A percentile compares a stretch with the other conserved stretches of the same genome.
These are phyloP conservation scores for Vitellaria paradoxa DNA, from an alignment of 179 eudicot genomes.

Conservation along the genomic window DNA sequence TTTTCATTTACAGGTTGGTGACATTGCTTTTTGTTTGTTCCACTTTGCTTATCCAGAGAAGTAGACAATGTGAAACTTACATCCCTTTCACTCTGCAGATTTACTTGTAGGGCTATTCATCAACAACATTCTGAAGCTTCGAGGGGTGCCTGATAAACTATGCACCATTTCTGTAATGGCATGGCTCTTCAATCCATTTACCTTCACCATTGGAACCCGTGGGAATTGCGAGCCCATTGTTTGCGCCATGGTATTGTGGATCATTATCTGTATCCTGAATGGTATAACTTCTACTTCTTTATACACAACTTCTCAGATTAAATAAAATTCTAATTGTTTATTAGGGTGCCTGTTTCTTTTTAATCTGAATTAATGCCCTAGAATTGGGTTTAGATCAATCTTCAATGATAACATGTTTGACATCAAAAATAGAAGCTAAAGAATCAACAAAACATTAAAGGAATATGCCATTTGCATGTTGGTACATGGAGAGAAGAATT, in stretches of 20 bases:
- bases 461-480: neutral
- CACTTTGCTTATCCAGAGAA: neutral
- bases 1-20: neutral
- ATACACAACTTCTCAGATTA: neutral
- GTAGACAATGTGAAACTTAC: slow-evolving; percentile 10
- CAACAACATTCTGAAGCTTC: slow-evolving; percentile 71
- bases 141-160: slow-evolving; percentile 72
- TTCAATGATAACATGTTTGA: neutral
- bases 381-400: neutral
- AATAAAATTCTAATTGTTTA: neutral
- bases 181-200: slow-evolving; percentile 98
- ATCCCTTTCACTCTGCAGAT: slow-evolving; percentile 47
- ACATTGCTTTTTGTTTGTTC: neutral
- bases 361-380: neutral
- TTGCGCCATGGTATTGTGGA: slow-evolving; percentile 92
- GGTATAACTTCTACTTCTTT: slow-evolving; percentile 45
- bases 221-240: slow-evolving; percentile 97
- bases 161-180: slow-evolving; percentile 53
- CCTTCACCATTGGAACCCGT: slow-evolving; percentile 98
- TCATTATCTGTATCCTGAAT: slow-evolving; percentile 76
- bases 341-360: slow-evolving; percentile 1
- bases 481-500: neutral
- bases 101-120: slow-evolving; percentile 75
- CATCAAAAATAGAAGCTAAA: neutral
- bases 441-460: neutral